phyloP scores from a whole-genome alignment of 2,329 filamentous ascomycete species.

The Canariomyces notabilis region DNA sequence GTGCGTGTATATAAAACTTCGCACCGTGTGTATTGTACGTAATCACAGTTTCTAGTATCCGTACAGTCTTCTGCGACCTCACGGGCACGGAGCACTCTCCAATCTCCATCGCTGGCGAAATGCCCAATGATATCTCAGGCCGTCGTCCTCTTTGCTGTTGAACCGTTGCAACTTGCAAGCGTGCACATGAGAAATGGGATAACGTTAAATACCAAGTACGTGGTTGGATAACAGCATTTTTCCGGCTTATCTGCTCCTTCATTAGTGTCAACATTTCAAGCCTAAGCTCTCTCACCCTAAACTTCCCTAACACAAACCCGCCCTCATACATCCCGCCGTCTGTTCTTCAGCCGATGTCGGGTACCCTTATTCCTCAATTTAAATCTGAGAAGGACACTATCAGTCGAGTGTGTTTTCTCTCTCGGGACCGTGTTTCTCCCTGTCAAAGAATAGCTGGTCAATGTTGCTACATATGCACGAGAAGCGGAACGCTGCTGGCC shows the following conservation, averaged over 20 bases:
- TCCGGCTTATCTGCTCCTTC: neutral
- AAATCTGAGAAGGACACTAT: neutral
- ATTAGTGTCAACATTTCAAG: neutral
- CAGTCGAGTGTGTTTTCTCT: neutral
- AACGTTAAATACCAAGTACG: no score
- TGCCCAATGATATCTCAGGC: no score
- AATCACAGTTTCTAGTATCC: no score
- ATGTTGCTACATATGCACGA: neutral
- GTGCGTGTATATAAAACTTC: no score
- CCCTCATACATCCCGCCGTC: neutral
- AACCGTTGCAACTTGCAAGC: no score
- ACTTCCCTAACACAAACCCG: neutral
- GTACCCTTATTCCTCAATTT: neutral
- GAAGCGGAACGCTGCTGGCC: conserved; percentile 2
- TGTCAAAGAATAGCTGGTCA: neutral
- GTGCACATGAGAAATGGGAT: no score
- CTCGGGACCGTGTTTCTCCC: conserved; percentile 2
- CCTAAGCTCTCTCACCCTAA: neutral
- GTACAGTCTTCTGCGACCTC: no score
- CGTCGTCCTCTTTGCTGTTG: no score
- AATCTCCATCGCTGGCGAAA: no score
- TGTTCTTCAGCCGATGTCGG: neutral
- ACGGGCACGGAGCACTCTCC: no score
- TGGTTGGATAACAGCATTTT: no score
- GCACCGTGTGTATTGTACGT: no score